phyloP scores from a whole-genome alignment of 441 rosid genomes.

The Eruca vesicaria region DNA sequence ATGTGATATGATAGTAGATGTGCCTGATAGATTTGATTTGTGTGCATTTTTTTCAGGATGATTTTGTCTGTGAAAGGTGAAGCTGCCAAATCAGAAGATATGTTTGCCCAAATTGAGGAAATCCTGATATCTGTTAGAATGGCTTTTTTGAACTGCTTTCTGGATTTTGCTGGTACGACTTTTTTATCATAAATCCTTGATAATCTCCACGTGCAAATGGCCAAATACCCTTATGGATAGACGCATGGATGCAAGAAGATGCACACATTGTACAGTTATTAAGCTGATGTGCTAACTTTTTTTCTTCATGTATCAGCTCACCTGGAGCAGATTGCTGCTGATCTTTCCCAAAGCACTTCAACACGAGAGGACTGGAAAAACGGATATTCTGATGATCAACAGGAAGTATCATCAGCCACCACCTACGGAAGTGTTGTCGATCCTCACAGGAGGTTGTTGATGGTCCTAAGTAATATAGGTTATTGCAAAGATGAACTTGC shows the following conservation, averaged over 20 bases:
- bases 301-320: constrained; percentile 50
- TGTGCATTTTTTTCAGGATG: constrained; percentile 58
- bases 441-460: constrained; percentile 76
- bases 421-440: constrained; percentile 63
- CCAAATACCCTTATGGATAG: neutral
- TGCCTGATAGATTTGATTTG: neutral
- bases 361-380: constrained; percentile 52
- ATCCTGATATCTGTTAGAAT: constrained; percentile 88
- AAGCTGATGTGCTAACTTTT: neutral
- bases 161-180: constrained; percentile 90
- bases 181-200: neutral
- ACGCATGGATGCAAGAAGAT: neutral
- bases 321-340: constrained; percentile 78
- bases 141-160: constrained; percentile 89
- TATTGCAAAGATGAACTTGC: constrained; percentile 97
- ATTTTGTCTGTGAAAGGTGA: constrained; percentile 75
- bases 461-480: constrained; percentile 90
- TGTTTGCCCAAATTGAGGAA: constrained; percentile 78
- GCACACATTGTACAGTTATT: neutral
- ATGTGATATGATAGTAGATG: neutral
- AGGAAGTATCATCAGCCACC: constrained; percentile 43
- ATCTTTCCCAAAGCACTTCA: constrained; percentile 65
- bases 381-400: constrained; percentile 57
- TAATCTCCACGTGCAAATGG: neutral
- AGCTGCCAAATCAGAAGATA: constrained; percentile 81